phyloP scores from a whole-genome alignment of 1,139 yeast species.

The Diutina rugosa region DNA sequence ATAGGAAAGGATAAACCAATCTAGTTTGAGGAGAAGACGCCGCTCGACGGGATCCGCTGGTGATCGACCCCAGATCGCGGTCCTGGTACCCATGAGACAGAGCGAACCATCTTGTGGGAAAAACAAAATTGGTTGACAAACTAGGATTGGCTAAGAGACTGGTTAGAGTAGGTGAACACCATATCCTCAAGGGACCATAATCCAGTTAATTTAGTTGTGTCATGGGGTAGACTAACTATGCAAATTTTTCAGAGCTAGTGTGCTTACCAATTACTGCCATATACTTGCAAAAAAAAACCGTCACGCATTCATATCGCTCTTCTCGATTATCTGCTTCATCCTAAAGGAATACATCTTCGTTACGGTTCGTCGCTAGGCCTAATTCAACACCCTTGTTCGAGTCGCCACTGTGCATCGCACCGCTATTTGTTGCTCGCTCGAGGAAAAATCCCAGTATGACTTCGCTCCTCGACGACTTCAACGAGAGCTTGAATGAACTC shows the following conservation, averaged over 20 bases:
- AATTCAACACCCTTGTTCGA: no score
- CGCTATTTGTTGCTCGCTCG: background rate
- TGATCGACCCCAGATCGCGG: background rate
- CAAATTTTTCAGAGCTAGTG: no score
- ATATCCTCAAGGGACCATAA: no score
- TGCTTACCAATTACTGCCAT: no score
- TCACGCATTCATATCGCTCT: no score
- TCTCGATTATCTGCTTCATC: no score
- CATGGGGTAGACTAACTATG: no score
- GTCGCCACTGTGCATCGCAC: background rate
- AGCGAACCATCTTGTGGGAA: background rate
- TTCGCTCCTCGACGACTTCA: conserved; percentile 37
- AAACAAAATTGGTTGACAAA: background rate
- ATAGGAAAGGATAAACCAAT: conserved; percentile 42
- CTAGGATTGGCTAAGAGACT: background rate
- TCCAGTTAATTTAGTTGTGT: no score
- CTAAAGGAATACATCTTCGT: no score
- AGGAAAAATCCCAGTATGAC: background rate
- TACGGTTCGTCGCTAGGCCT: no score
- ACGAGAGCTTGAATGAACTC: conserved; percentile 55
- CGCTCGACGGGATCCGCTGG: background rate
- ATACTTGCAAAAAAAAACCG: no score
- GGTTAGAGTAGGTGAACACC: background rate
- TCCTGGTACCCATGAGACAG: background rate
- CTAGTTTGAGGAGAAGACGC: conserved; percentile 23